Percentiles rank a stretch among this genome's conserved stretches.
phyloP scores from a whole-genome alignment of 495 filamentous ascomycete genomes.

The Penicillium bialowiezense region DNA sequence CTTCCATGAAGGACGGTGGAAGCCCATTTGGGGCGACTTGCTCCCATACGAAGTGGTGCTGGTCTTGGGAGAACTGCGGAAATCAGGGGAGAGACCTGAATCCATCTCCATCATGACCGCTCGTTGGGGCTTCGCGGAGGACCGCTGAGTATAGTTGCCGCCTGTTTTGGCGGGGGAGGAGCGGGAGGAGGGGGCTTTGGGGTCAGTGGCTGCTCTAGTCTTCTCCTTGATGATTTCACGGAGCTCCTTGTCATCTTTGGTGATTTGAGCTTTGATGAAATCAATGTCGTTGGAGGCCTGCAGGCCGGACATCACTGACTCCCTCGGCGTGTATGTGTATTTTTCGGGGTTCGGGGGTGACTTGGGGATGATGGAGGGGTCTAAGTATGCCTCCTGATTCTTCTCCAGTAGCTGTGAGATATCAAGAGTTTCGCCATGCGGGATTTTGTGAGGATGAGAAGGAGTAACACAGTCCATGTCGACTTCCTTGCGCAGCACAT shows the following conservation, averaged over 20 bases:
- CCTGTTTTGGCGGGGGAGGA: slow-evolving; percentile 15
- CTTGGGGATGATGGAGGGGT: slow-evolving; percentile 56
- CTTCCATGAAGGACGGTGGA: slow-evolving; percentile 36
- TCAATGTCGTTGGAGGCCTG: slow-evolving; percentile 49
- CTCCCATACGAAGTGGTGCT: slow-evolving; percentile 15
- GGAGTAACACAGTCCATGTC: slow-evolving; percentile 97
- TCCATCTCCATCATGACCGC: slow-evolving; percentile 48
- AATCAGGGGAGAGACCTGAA: slow-evolving; percentile 36
- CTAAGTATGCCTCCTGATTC: slow-evolving; percentile 60
- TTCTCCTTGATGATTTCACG: slow-evolving; percentile 65
- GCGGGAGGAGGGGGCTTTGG: slow-evolving; percentile 15
- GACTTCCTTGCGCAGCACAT: slow-evolving; percentile 92
- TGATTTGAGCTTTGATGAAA: slow-evolving; percentile 83
- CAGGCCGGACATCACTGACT: slow-evolving; percentile 75
- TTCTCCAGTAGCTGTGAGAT: slow-evolving; percentile 72
- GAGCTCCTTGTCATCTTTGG: slow-evolving; percentile 69
- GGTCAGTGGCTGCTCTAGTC: slow-evolving; percentile 18
- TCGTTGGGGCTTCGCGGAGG: slow-evolving; percentile 39
- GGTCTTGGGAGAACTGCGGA: slow-evolving; percentile 24
- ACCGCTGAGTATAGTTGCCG: slow-evolving; percentile 19
- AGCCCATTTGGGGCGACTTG: slow-evolving; percentile 27
- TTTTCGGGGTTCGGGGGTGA: slow-evolving; percentile 50
- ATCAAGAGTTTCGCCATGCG: slow-evolving; percentile 80
- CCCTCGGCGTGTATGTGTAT: slow-evolving; percentile 65
- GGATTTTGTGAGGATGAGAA: slow-evolving; percentile 73